phyloP scores from a whole-genome alignment of 2,329 filamentous ascomycete genomes.

The Stenocarpella maydis region DNA sequence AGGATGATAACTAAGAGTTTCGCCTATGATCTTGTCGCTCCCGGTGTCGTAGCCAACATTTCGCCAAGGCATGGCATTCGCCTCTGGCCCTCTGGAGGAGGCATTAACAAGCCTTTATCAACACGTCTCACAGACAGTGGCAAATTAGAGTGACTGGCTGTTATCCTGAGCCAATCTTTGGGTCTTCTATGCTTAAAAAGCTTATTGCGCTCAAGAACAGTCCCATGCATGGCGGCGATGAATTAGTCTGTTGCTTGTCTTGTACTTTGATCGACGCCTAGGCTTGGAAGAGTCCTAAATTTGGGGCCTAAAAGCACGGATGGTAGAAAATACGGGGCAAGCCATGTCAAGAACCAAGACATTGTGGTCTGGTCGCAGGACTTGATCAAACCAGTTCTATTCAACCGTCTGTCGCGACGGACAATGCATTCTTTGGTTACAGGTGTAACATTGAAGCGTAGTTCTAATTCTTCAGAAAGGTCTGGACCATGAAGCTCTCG shows the following conservation, averaged over 20 bases:
- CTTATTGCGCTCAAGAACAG: not conserved
- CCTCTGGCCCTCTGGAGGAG: conserved; percentile 6
- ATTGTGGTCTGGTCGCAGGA: not conserved
- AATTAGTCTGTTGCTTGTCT: not conserved
- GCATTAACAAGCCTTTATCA: conserved; percentile 4
- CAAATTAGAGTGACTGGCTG: not conserved
- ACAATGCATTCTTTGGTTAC: not conserved
- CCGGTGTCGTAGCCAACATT: conserved; percentile 1
- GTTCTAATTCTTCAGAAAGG: not conserved
- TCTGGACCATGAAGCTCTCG: not conserved
- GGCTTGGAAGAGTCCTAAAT: not conserved
- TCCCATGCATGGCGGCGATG: not conserved
- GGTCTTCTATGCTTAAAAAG: not conserved
- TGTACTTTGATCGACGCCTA: not conserved
- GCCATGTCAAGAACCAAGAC: not conserved
- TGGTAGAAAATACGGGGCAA: not conserved
- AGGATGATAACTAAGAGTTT: conserved; percentile 12
- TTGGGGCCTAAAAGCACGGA: not conserved
- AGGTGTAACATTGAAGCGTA: not conserved
- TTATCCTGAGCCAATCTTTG: not conserved
- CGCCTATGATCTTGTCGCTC: conserved; percentile 18
- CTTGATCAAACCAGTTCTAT: not conserved
- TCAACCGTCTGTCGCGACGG: not conserved
- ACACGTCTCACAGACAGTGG: conserved; percentile 2
- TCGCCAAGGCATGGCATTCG: conserved; percentile 18